phyloP scores from a whole-genome alignment of 1,284 basidiomycete genomes.

The Mycosarcoma maydis region DNA sequence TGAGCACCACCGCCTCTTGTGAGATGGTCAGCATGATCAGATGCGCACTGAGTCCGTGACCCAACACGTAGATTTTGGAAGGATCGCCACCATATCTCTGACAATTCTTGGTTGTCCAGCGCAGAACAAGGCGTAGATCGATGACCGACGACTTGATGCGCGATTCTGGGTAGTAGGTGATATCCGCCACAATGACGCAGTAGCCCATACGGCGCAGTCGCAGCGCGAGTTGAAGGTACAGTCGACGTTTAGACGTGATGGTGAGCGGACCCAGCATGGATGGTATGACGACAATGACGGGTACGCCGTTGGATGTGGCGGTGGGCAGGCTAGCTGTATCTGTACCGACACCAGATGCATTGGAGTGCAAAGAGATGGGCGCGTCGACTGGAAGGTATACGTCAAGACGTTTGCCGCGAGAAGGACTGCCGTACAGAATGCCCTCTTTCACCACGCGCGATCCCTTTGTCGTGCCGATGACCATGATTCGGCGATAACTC shows the following conservation, averaged over 20 bases:
- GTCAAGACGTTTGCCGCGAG: conserved; percentile 53
- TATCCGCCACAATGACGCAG: conserved; percentile 67
- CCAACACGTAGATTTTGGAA: conserved; percentile 64
- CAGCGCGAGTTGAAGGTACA: conserved; percentile 66
- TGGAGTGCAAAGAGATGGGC: not conserved
- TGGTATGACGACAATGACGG: conserved; percentile 67
- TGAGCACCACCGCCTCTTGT: conserved; percentile 67
- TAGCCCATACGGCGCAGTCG: conserved; percentile 66
- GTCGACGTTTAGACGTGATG: conserved; percentile 39
- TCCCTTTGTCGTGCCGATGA: conserved; percentile 61
- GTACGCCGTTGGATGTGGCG: conserved; percentile 40
- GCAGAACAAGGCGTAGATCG: conserved; percentile 64
- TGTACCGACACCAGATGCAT: not conserved
- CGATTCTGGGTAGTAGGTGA: conserved; percentile 65
- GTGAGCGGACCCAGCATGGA: conserved; percentile 59
- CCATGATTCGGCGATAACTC: conserved; percentile 61
- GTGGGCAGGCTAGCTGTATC: not conserved
- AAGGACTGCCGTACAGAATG: conserved; percentile 58
- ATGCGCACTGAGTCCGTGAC: conserved; percentile 67
- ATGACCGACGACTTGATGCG: conserved; percentile 62
- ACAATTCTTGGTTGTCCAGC: conserved; percentile 66
- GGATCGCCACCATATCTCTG: conserved; percentile 66
- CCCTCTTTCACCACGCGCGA: conserved; percentile 59
- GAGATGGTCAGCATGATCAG: conserved; percentile 67
- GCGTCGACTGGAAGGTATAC: conserved; percentile 58